phyloP scores from a whole-genome alignment of 257 asterid genomes.

The Vinca minor region DNA sequence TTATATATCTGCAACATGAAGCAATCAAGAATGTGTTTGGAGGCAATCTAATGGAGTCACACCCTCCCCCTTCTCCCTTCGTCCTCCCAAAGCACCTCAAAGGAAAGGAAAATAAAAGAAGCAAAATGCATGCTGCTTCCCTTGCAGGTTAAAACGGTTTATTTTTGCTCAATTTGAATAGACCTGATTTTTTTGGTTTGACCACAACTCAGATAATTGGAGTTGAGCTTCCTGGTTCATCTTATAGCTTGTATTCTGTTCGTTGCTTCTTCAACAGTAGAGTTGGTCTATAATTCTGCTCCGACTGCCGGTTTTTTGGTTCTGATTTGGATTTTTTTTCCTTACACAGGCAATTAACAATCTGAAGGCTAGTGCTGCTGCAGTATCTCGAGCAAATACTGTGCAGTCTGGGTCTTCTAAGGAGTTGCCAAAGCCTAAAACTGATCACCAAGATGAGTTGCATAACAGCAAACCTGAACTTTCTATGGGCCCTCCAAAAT shows the following conservation, averaged over 20 bases:
- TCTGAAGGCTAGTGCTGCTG: conserved; percentile 72
- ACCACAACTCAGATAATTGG: not conserved
- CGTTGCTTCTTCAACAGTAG: not conserved
- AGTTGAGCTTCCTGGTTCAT: not conserved
- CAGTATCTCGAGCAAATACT: conserved; percentile 31
- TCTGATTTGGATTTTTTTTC: conserved; percentile 15
- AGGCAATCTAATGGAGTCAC: not conserved
- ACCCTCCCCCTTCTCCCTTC: not conserved
- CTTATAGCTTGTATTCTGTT: not conserved
- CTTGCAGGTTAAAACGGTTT: not conserved
- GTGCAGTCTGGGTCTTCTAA: conserved; percentile 34
- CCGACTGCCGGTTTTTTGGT: not conserved
- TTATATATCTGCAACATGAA: not conserved
- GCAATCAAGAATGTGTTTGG: not conserved
- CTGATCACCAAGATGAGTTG: conserved; percentile 30
- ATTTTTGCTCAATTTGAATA: not conserved
- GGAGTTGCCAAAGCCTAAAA: conserved; percentile 39
- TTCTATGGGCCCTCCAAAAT: conserved; percentile 32
- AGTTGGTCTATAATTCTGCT: not conserved
- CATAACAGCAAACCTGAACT: conserved; percentile 34
- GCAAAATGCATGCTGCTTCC: not conserved
- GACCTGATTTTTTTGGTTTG: not conserved
- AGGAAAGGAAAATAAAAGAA: not conserved
- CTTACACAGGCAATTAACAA: conserved; percentile 57
- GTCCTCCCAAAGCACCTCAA: not conserved